Percentiles rank a stretch among this genome's conserved stretches.
Conservation (phyloP, 2,329 filamentous ascomycete species). For the Trichoderma guizhouense region DNA sequence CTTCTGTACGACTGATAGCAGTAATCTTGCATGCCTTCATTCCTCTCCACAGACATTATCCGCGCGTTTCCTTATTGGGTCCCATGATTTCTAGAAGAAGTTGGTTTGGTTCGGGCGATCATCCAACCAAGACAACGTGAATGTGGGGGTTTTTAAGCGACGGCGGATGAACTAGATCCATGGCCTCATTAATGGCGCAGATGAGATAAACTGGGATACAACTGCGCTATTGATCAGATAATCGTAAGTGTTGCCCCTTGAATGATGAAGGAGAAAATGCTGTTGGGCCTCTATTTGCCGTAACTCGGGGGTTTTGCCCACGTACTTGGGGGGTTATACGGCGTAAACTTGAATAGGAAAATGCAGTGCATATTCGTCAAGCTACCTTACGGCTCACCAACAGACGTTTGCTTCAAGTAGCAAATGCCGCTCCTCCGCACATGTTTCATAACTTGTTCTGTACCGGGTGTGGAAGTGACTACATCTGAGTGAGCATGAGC, state of each 20-base stretch:
- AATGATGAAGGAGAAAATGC: neutral
- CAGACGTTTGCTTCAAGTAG: too few species aligned
- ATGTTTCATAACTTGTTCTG: too few species aligned
- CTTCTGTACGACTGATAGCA: neutral
- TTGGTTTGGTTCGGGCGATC: neutral
- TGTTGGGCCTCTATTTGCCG: neutral
- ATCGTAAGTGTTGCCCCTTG: neutral
- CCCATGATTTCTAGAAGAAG: neutral
- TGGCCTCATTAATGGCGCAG: constrained; percentile 3
- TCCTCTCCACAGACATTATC: neutral
- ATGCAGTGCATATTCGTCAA: neutral
- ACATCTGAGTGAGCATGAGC: too few species aligned
- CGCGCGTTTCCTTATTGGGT: neutral
- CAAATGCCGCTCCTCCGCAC: too few species aligned
- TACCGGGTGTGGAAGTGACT: too few species aligned
- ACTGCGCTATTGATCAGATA: neutral
- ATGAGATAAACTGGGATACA: neutral
- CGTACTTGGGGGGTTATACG: neutral
- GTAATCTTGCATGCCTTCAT: neutral
- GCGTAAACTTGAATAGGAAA: neutral
- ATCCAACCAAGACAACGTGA: neutral
- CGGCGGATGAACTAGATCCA: neutral
- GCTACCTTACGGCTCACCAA: too few species aligned
- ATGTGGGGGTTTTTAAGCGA: neutral
- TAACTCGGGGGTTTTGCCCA: neutral